Evolutionary conservation across 108 stramenopile genomes (phyloP), one percentile per base, ranked within the genome.

Genomic region (Licmophora abbreviata): DNA sequence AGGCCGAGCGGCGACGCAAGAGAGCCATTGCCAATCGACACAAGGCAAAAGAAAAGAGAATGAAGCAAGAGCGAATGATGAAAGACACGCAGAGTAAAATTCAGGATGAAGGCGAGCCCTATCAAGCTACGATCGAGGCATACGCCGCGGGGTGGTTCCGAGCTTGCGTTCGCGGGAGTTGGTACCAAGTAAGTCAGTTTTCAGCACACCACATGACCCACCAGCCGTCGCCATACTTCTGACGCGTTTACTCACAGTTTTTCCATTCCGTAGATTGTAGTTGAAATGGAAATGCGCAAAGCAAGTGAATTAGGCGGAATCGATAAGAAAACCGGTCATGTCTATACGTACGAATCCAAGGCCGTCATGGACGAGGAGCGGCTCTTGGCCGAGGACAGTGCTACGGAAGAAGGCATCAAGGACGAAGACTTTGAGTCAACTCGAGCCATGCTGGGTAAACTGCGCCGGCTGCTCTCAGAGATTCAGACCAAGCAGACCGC

Each of bases 221-320:
- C n/a, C n/a, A n/a, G n/a, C n/a, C n/a, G n/a, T n/a, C n/a, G 20
- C 5, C 38, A 18, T 40, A 40, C 2, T 40, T 40, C 20, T 40
- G 15, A 40, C 20, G 15, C 5, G 18, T 27, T 3, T 34, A 2
- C 21, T 2, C 44, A 17, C n/a, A 22, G n/a, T 51, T 3, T 24
- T 21, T 20, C 45, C 21, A 46, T 20, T n/a, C 1, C 44, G 2
- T 30, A 73, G 61, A 66, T 85, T 24, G 54, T 58, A n/a, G 84
- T 63, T 2, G 88, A 90, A 59, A 63, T 90, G 55, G 88, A 90
- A 72, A 29, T 90, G 33, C 56, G 88, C 31, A 81, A 76, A 51
- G 69, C 80, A 44, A 72, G 71, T 12, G 78, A 68, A 10, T 58
- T 80, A 10, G 87, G 83, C 12, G 77, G 66, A 29, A 22, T 83